A percentile compares a stretch with the other conserved stretches of the same genome.
Evolutionary conservation across 768 basidiomycete species (phyloP).

Genomic region (Tricholoma furcatifolium): DNA sequence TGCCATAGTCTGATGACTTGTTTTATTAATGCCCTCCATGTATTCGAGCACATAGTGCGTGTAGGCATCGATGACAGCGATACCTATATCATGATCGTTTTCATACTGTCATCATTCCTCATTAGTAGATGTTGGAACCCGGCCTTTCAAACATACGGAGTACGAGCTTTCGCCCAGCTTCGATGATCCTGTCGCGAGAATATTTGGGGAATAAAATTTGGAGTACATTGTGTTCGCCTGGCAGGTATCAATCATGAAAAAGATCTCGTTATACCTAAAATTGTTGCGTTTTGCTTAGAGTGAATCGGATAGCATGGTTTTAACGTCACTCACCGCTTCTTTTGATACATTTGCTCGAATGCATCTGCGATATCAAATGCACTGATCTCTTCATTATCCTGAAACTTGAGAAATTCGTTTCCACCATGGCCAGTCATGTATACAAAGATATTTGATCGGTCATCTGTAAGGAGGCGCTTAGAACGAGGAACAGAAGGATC

Average conservation of each 20-base stretch:
- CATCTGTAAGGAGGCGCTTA: constrained; percentile 89
- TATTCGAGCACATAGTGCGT: constrained; percentile 91
- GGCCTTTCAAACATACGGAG: constrained; percentile 58
- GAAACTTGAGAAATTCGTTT: constrained; percentile 98
- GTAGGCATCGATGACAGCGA: constrained; percentile 92
- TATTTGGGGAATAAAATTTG: constrained; percentile 90
- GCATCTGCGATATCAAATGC: constrained; percentile 98
- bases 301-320: background rate
- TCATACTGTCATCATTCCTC: constrained; percentile 58
- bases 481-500: constrained; percentile 84
- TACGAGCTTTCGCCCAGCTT: constrained; percentile 87
- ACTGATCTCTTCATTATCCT: constrained; percentile 97
- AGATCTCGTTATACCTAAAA: constrained; percentile 85
- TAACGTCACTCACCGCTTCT: constrained; percentile 64
- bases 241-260: constrained; percentile 99
- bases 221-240: constrained; percentile 96
- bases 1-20: constrained; percentile 73
- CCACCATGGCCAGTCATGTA: constrained; percentile 99
- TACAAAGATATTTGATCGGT: constrained; percentile 89
- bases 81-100: constrained; percentile 92
- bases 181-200: constrained; percentile 89
- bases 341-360: constrained; percentile 98
- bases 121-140: background rate
- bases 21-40: constrained; percentile 93
- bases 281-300: background rate